Evolutionary conservation across 495 filamentous ascomycete species (phyloP).

Genomic region (Aspergillus conjunctus): DNA sequence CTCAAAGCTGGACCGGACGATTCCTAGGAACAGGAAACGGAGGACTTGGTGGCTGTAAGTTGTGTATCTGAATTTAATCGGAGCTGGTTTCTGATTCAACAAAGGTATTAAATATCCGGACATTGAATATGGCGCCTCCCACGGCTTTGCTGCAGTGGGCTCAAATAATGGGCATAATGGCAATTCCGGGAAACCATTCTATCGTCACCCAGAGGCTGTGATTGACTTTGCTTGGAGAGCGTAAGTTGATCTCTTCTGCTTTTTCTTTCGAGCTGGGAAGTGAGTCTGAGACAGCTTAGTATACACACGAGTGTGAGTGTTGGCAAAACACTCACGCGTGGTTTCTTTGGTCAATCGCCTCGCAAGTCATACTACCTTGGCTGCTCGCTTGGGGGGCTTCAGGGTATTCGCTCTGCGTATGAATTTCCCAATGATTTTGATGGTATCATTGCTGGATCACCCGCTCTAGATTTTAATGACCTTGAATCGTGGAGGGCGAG

Average conservation of each 20-base stretch:
- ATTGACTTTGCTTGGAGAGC: conserved; percentile 36
- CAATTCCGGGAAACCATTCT: conserved; percentile 44
- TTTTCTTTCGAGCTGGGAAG: background rate
- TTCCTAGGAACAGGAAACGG: conserved; percentile 52
- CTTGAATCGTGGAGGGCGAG: conserved; percentile 43
- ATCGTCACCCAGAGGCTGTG: conserved; percentile 47
- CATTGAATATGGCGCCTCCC: conserved; percentile 35
- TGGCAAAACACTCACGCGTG: conserved; percentile 13
- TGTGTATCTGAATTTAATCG: conserved; percentile 8
- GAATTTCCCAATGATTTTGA: conserved; percentile 52
- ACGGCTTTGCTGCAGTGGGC: conserved; percentile 54
- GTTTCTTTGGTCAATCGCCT: conserved; percentile 12
- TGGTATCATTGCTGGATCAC: conserved; percentile 58
- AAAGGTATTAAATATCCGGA: conserved; percentile 42
- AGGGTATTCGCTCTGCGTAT: conserved; percentile 42
- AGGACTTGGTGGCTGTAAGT: conserved; percentile 48
- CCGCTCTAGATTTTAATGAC: conserved; percentile 41
- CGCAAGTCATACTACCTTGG: conserved; percentile 44
- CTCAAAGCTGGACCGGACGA: conserved; percentile 41
- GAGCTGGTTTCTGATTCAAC: conserved; percentile 2
- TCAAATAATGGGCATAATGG: conserved; percentile 57
- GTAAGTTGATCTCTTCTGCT: conserved; percentile 9
- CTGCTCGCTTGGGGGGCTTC: conserved; percentile 46
- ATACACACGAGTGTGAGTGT: background rate
- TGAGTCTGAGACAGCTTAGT: background rate